Base-by-base conservation (phyloP, 2,329 filamentous ascomycete species). In the Neofusicoccum cordaticola region DNA sequence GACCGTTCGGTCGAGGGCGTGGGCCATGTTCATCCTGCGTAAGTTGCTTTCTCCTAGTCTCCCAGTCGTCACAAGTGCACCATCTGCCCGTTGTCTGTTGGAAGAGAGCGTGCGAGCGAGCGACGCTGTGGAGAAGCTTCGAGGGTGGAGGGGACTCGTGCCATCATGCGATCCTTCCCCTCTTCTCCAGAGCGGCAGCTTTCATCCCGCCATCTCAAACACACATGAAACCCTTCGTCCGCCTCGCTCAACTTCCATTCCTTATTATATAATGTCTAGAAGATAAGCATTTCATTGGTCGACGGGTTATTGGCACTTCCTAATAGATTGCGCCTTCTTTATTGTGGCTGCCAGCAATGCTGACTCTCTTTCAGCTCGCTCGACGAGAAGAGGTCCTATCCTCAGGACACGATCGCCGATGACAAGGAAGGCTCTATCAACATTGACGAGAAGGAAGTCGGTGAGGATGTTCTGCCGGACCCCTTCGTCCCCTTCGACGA, bases 401-500 rank as follows among this genome's bases (percentile, higher is more conserved):
- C 71, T 13, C 66, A 67, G 56, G 67, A 68, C 63, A 58, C 67
- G 56, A 17, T 63, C 60, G 66, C 73, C 31, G 68, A 75, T 31
- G 70, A 72, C 39, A 71, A 74, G 56, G 67, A 64, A 17, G 67
- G 69, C 17, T 47, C 48, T 4, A 58, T 63, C 17, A 73, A 73
- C 65, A 62, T 67, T 7, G 67, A 67, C 42, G 68, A 70, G 61
- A 71, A 74, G 65, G 71, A 72, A 8, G 62, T 69, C 3, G 19
- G 31, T 12, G 68, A 69, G n/a, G 37, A 47, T 1, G 68, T 68
- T 27, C 70, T 71, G 42, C 63, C 71, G 15, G 78, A 81, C 58
- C 78, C 79, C 6, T 81, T 80, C 70, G 71, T 70, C 12, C 79
- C 78, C 1, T 81, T 80, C 69, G 72, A 79, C 66, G 76, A 79